Evolutionary conservation across 768 basidiomycete genomes (phyloP).

Genomic region (Rhizopogon vinicolor): DNA sequence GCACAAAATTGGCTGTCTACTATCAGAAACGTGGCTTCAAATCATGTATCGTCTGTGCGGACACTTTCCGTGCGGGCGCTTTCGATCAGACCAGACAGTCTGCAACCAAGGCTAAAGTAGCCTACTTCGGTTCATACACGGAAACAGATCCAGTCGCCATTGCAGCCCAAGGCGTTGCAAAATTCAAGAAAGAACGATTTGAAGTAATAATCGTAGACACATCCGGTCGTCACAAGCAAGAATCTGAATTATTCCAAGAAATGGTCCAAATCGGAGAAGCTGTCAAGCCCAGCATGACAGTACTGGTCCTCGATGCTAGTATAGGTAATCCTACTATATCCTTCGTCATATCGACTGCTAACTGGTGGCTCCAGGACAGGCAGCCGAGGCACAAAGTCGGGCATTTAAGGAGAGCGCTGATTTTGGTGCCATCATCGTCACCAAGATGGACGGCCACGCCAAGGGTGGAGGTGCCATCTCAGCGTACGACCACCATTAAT

Average conservation of each 20-base stretch:
- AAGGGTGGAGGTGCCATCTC: slow-evolving; percentile 99
- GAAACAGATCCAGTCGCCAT: slow-evolving; percentile 97
- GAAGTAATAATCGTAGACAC: slow-evolving; percentile 99
- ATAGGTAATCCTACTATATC: slow-evolving; percentile 55
- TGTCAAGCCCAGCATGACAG: slow-evolving; percentile 94
- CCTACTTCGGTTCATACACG: slow-evolving; percentile 98
- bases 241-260: slow-evolving; percentile 93
- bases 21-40: slow-evolving; percentile 97
- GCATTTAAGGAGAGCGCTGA: slow-evolving; percentile 98
- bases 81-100: slow-evolving; percentile 99
- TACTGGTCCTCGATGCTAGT: slow-evolving; percentile 93
- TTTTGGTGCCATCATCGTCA: slow-evolving; percentile 98
- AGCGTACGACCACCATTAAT: slow-evolving; percentile 57
- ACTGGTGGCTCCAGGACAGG: slow-evolving; percentile 62
- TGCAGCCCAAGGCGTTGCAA: slow-evolving; percentile 89
- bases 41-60: slow-evolving; percentile 95
- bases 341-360: not conserved
- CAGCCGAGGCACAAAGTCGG: slow-evolving; percentile 91
- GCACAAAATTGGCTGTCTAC: slow-evolving; percentile 97
- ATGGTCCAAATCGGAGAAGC: slow-evolving; percentile 96
- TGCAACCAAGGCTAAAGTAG: slow-evolving; percentile 97
- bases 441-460: slow-evolving; percentile 99
- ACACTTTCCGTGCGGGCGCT: slow-evolving; percentile 98
- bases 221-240: slow-evolving; percentile 95
- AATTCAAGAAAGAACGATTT: slow-evolving; percentile 98